A percentile compares a stretch with the other conserved stretches of the same genome.
Conservation (phyloP, 2,329 filamentous ascomycete genomes). For the Venturia pyrina region DNA sequence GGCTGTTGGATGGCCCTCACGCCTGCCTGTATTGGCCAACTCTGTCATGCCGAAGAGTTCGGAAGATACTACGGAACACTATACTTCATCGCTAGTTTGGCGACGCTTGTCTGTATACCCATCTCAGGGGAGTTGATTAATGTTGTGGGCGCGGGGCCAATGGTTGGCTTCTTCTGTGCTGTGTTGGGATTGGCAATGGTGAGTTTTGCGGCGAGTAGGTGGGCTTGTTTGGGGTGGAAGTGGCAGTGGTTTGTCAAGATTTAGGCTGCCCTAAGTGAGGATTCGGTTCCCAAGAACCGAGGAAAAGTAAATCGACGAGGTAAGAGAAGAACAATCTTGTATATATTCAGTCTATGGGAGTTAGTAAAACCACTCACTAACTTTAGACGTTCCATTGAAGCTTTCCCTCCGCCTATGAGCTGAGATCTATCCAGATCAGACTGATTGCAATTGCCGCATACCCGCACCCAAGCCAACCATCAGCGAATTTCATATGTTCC, state of each 20-base stretch:
- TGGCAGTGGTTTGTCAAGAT: slow-evolving; percentile 22
- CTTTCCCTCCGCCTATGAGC: neutral
- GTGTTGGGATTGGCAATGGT: slow-evolving; percentile 23
- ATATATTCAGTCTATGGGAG: neutral
- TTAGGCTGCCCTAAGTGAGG: neutral
- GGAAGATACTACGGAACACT: slow-evolving; percentile 8
- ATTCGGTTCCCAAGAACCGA: neutral
- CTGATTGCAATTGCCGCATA: neutral
- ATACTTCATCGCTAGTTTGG: slow-evolving; percentile 27
- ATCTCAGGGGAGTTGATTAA: slow-evolving; percentile 27
- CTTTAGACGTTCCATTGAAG: neutral
- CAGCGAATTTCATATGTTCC: neutral
- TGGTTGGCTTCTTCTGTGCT: slow-evolving; percentile 27
- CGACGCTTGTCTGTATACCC: slow-evolving; percentile 26
- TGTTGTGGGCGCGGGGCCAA: slow-evolving; percentile 22
- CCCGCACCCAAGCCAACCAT: neutral
- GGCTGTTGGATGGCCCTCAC: slow-evolving; percentile 11
- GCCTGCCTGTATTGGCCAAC: slow-evolving; percentile 9
- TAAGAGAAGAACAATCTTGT: neutral
- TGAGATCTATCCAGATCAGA: neutral
- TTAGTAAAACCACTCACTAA: neutral
- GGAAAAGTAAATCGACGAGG: neutral
- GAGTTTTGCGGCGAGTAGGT: slow-evolving; percentile 24
- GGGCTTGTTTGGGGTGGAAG: slow-evolving; percentile 25
- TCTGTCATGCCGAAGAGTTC: slow-evolving; percentile 8